These are phyloP conservation scores for Beauveria varroae DNA, from an alignment of 2,329 filamentous ascomycete species.

Conservation along the genomic window DNA sequence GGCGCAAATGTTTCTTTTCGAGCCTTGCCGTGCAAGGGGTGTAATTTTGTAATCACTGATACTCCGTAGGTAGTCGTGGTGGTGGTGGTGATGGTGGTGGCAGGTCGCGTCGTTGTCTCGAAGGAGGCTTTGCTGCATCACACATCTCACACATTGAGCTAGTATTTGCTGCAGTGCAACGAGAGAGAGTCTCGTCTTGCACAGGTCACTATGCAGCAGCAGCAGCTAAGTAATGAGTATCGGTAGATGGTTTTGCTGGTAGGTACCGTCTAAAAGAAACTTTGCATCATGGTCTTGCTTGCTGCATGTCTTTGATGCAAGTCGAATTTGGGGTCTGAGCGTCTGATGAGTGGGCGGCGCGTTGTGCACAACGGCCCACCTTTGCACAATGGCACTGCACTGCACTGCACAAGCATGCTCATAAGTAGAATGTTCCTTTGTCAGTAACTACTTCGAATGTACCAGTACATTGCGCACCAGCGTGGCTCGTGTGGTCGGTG, in stretches of 20 bases:
- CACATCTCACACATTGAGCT: neutral
- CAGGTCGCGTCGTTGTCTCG: neutral
- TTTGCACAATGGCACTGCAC: neutral
- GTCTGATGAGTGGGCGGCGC: neutral
- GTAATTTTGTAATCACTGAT: neutral
- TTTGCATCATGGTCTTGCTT: neutral
- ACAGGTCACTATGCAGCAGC: neutral
- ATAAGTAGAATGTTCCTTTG: too few relatives aligned
- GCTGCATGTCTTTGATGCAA: slow-evolving; percentile 9
- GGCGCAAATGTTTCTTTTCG: neutral
- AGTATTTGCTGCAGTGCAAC: slow-evolving; percentile 4
- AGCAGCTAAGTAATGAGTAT: neutral
- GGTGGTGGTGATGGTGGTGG: neutral
- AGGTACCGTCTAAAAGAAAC: too few relatives aligned
- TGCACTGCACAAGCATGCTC: neutral
- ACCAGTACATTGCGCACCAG: too few relatives aligned
- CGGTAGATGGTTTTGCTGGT: too few relatives aligned
- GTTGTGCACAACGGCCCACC: too few relatives aligned
- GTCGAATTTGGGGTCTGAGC: neutral
- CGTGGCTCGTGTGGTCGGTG: too few relatives aligned
- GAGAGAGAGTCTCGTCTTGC: neutral
- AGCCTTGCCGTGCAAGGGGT: neutral
- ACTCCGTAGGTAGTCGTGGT: too few relatives aligned
- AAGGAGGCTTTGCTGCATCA: neutral
- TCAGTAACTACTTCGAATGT: too few relatives aligned